phyloP scores from a whole-genome alignment of 495 filamentous ascomycete genomes.

The Lasiosphaeria hispida region DNA sequence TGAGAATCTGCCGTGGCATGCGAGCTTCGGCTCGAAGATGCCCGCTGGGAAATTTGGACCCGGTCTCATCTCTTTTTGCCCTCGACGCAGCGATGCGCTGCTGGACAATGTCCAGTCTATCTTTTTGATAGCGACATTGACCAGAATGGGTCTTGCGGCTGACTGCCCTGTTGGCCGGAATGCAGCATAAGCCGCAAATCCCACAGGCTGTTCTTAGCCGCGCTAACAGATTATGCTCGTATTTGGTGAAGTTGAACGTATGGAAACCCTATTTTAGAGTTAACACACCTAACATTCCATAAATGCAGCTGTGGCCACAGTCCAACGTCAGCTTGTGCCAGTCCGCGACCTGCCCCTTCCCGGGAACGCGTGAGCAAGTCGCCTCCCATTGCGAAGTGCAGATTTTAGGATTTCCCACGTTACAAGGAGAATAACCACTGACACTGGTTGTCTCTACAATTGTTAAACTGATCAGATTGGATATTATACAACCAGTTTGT shows the following conservation, averaged over 20 bases:
- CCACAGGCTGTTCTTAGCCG: constrained; percentile 4
- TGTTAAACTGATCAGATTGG: no score
- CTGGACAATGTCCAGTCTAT: no score
- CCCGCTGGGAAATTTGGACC: background rate
- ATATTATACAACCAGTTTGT: no score
- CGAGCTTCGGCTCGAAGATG: background rate
- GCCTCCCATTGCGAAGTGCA: background rate
- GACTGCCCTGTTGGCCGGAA: constrained; percentile 15
- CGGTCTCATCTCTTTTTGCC: background rate
- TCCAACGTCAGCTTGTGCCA: constrained; percentile 24
- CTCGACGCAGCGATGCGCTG: no score
- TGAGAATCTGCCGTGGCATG: background rate
- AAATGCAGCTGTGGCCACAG: background rate
- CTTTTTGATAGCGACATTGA: constrained; percentile 9
- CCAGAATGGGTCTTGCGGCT: constrained; percentile 14
- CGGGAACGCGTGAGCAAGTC: background rate
- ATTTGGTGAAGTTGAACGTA: background rate
- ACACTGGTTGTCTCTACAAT: no score
- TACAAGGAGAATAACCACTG: no score
- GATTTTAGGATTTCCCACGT: no score
- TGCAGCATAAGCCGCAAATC: constrained; percentile 18
- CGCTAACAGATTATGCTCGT: background rate
- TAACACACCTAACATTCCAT: background rate
- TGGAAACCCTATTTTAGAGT: background rate
- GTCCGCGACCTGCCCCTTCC: background rate